Base-by-base conservation (phyloP, 139 green algal genomes). In the Chlamydomonas incerta region DNA sequence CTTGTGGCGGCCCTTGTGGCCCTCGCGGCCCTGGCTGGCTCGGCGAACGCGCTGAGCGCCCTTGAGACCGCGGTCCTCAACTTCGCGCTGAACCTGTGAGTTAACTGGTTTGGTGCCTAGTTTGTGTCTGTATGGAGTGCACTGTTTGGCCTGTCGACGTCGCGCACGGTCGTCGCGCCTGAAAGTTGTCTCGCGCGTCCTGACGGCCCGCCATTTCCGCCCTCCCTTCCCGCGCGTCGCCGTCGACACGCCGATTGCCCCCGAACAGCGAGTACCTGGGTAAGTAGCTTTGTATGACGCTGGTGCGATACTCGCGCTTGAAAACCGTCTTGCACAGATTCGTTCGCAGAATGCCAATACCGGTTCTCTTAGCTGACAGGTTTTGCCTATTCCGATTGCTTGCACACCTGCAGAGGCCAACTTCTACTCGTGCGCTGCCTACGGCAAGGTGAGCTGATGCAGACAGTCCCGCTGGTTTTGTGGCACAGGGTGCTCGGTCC, bases 61-160 rank as follows among this genome's bases (percentile, higher is more conserved):
- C 52, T 23, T 1, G 74, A 81, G 21, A 5, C 29, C 0, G 74
- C 55, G 9, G 74, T 93, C 11, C 83, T 94, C 8, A 93, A 94
- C 81, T 93, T 94, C 62, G 91, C 91, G 0, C 75, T 94, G 17
- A 94, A 94, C 81, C 65, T 94, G 31, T 92, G 8, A 86, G 72
- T 79, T 20, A 29, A n/a, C 10, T 35, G 31, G 66, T n/a, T n/a
- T n/a, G 26, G 2, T 20, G 63, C 20, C 20, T 2, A 33, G n/a
- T n/a, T n/a, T 23, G 29, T 31, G 26, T 24, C 4, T 20, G 28
- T 33, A 15, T 15, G n/a, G n/a, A n/a, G n/a, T n/a, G n/a, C n/a
- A n/a, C n/a, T n/a, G n/a, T n/a, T n/a, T n/a, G n/a, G n/a, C n/a
- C n/a, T n/a, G n/a, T n/a, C n/a, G n/a, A n/a, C 28, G 63, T 35